Conservation (phyloP, 2,329 filamentous ascomycete species). For the Amylocarpus encephaloides region DNA sequence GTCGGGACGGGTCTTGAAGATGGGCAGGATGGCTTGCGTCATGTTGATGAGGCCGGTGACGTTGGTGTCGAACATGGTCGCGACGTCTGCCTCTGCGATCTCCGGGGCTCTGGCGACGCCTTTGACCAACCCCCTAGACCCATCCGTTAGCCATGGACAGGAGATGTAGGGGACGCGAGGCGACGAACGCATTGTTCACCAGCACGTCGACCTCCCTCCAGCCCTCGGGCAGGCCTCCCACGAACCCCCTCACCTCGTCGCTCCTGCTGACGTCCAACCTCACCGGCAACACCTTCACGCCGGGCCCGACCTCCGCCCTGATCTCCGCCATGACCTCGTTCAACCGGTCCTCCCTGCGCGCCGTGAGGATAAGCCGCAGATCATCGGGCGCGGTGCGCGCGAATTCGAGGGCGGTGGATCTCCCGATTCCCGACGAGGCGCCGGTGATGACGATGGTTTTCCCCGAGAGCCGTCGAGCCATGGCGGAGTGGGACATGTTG, state of each 20-base stretch:
- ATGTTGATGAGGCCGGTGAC: slow-evolving; percentile 93
- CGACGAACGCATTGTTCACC: slow-evolving; percentile 87
- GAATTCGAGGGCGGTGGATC: slow-evolving; percentile 80
- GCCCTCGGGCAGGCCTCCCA: slow-evolving; percentile 67
- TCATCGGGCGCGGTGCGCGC: slow-evolving; percentile 74
- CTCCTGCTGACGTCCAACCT: slow-evolving; percentile 83
- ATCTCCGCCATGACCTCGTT: slow-evolving; percentile 73
- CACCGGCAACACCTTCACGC: slow-evolving; percentile 75
- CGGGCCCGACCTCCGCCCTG: slow-evolving; percentile 65
- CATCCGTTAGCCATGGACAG: too few species aligned
- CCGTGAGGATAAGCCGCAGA: slow-evolving; percentile 80
- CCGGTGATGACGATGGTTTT: slow-evolving; percentile 92
- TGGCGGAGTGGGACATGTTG: slow-evolving; percentile 55
- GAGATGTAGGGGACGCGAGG: too few species aligned
- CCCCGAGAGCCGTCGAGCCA: slow-evolving; percentile 78
- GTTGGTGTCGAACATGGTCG: slow-evolving; percentile 86
- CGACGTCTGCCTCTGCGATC: slow-evolving; percentile 75
- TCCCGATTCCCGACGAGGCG: slow-evolving; percentile 87
- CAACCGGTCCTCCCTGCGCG: slow-evolving; percentile 74
- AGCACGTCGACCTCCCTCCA: slow-evolving; percentile 81
- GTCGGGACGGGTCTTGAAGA: slow-evolving; percentile 64
- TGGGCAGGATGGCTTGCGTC: slow-evolving; percentile 83
- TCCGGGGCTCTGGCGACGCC: slow-evolving; percentile 80
- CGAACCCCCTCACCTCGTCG: slow-evolving; percentile 66
- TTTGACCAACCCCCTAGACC: slow-evolving; percentile 71